These are phyloP conservation scores for Suhomyces taliae DNA, from an alignment of 1,139 yeast genomes.

Conservation along the genomic window DNA sequence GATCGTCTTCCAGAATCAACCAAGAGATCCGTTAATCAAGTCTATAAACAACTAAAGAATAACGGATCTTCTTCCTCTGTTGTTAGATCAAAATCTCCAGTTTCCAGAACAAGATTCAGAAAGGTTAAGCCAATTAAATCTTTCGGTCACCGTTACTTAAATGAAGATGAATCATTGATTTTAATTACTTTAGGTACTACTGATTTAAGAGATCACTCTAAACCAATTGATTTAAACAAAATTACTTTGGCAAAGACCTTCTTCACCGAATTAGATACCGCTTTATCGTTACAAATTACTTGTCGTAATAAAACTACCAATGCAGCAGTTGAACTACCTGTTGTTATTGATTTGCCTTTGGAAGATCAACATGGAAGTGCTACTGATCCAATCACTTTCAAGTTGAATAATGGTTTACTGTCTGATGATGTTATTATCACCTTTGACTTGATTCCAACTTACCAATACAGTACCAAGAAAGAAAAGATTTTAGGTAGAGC, in stretches of 20 bases:
- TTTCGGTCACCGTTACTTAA: constrained; percentile 80
- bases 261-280: constrained; percentile 84
- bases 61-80: constrained; percentile 22
- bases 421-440: constrained; percentile 61
- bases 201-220: constrained; percentile 60
- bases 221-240: constrained; percentile 70
- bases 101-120: constrained; percentile 18
- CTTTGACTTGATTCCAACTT: constrained; percentile 93
- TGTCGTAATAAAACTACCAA: constrained; percentile 47
- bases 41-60: constrained; percentile 42
- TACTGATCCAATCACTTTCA: constrained; percentile 80
- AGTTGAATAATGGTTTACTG: constrained; percentile 49
- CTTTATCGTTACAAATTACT: constrained; percentile 72
- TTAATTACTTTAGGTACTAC: constrained; percentile 85
- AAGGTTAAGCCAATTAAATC: constrained; percentile 63
- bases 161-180: constrained; percentile 62
- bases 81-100: constrained; percentile 32
- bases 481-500: constrained; percentile 77
- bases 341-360: constrained; percentile 75
- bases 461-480: constrained; percentile 42
- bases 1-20: constrained; percentile 45
- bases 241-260: constrained; percentile 76
- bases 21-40: constrained; percentile 35
- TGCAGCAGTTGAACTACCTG: constrained; percentile 59
- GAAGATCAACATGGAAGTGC: constrained; percentile 77